phyloP scores from a whole-genome alignment of 305 asterid genomes.

The Ilex paraguariensis region DNA sequence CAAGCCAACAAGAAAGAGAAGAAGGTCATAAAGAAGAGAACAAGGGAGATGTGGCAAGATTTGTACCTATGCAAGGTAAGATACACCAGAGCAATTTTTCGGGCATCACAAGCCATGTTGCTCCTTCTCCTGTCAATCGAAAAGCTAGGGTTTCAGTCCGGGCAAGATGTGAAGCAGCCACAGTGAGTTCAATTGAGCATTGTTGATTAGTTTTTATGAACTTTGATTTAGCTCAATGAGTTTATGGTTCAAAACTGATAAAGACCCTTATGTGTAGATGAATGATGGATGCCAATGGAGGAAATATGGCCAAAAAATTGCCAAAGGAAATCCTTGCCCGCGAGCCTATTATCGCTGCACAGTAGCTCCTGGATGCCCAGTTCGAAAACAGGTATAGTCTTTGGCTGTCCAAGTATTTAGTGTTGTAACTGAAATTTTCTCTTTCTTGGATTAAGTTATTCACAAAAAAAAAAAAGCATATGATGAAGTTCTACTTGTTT shows the following conservation, averaged over 20 bases:
- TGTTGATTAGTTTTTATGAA: not conserved
- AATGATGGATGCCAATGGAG: slow-evolving; percentile 81
- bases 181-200: slow-evolving; percentile 31
- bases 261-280: slow-evolving; percentile 33
- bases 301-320: slow-evolving; percentile 60
- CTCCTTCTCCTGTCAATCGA: slow-evolving; percentile 27
- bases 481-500: too few relatives aligned
- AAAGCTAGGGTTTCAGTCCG: slow-evolving; percentile 71
- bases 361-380: slow-evolving; percentile 82
- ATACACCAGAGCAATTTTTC: slow-evolving; percentile 13
- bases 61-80: slow-evolving; percentile 14
- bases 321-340: slow-evolving; percentile 77
- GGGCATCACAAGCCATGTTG: slow-evolving; percentile 19
- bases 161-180: slow-evolving; percentile 65
- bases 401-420: not conserved
- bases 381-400: slow-evolving; percentile 69
- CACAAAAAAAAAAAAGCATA: too few relatives aligned
- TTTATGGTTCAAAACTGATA: not conserved
- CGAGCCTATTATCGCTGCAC: slow-evolving; percentile 92
- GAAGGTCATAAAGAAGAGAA: slow-evolving; percentile 13
- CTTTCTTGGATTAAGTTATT: not conserved
- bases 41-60: slow-evolving; percentile 8
- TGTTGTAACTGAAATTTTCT: not conserved
- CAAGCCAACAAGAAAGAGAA: slow-evolving; percentile 11
- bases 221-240: not conserved